These are phyloP conservation scores for Panellus pusillus DNA, from an alignment of 768 basidiomycete species.

Conservation along the genomic window DNA sequence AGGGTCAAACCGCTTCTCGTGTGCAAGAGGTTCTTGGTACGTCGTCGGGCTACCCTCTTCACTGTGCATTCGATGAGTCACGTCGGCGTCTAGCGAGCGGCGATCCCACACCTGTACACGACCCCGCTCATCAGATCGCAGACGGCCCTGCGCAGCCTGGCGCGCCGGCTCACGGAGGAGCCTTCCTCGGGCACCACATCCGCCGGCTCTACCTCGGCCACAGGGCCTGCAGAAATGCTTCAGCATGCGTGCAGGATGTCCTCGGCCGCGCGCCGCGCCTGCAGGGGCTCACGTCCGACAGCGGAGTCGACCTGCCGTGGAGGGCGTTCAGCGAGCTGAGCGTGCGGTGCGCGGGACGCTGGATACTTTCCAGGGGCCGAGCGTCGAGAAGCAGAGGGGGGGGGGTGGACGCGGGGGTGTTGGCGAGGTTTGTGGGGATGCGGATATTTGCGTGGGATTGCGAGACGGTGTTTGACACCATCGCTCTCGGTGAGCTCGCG, in stretches of 20 bases:
- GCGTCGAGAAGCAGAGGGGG: background rate
- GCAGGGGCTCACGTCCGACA: too few relatives aligned
- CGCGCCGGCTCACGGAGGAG: background rate
- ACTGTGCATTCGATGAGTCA: background rate
- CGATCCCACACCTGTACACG: slow-evolving; percentile 1
- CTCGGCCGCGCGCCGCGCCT: too few relatives aligned
- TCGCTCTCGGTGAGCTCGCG: background rate
- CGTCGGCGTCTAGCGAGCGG: background rate
- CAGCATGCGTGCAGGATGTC: background rate
- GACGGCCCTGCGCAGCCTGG: background rate
- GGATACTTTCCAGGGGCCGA: background rate
- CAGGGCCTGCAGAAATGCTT: background rate
- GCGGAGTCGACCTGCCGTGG: too few relatives aligned
- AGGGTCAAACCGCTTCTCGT: background rate
- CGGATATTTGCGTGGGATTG: background rate
- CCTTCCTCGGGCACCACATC: background rate
- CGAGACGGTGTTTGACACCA: background rate
- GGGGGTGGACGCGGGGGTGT: background rate
- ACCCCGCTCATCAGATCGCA: background rate
- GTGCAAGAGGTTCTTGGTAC: slow-evolving; percentile 7
- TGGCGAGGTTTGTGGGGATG: background rate
- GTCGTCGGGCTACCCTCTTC: background rate
- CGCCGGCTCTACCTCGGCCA: background rate
- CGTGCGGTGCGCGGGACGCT: too few relatives aligned
- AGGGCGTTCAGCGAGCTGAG: background rate